Evolutionary conservation across 2,329 filamentous ascomycete genomes (phyloP), one percentile per base, ranked within the genome.

Genomic region (Penicillium sp.): DNA sequence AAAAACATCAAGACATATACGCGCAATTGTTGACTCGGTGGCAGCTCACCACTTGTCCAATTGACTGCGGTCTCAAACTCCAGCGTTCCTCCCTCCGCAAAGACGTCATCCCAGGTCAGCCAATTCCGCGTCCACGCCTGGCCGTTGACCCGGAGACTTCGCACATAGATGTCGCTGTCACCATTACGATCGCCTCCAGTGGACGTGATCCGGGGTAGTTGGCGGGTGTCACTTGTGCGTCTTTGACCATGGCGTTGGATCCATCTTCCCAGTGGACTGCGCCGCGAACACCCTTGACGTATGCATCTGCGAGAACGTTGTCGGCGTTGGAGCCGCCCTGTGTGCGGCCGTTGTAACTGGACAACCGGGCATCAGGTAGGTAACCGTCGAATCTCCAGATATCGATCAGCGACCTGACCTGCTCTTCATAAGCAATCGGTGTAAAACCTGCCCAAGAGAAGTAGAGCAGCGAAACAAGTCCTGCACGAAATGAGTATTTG

Each of bases 291-390:
- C 83, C 83, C 64, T 88, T 88, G 27, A 87, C 77, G 54, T 81
- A 88, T 0, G 85, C 86, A 60, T 89, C 86, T 2, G 85, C 85
- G 13, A 89, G 78, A 3, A 89, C 78, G 49, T 86, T 88, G 63
- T 89, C 85, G 3, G 81, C 79, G 59, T 88, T 88, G 10, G 80
- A 84, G 6, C 86, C 86, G 9, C 83, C 85, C 63, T 88, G 85
- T 0, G 81, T 80, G 13, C 81, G 79, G 8, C 86, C 86, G 54
- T 87, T 88, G 70, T 75, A 85, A 66, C 87, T 83, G 1, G 81
- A 85, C 0, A 82, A 86, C 9, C 84, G 79, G 0, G 76, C 84
- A 58, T 87, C 83, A 0, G 83, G 83, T 61, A 86, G 72, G 57
- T 78, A 87, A 4, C 82, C 82, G 4, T 83, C 81, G 52, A 82